Conservation (phyloP, 2,329 filamentous ascomycete species). For the Rhynchosporium secalis region DNA sequence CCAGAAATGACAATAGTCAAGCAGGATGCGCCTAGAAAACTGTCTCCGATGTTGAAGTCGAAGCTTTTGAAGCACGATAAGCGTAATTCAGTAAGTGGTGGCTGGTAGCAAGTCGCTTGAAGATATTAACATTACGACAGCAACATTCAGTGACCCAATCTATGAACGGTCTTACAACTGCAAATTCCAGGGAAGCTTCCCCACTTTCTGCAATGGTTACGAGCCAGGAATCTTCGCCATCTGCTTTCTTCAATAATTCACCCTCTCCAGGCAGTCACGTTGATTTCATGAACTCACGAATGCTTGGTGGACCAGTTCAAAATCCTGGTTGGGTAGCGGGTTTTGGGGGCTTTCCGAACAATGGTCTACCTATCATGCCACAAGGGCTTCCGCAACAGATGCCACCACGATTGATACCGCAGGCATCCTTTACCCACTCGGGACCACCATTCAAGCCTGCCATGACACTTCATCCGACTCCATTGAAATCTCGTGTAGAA, state of each 20-base stretch:
- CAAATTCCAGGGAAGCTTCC: constrained; percentile 54
- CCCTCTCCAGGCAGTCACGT: constrained; percentile 47
- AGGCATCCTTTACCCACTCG: constrained; percentile 32
- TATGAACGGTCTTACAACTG: constrained; percentile 50
- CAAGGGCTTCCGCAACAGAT: constrained; percentile 25
- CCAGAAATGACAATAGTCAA: constrained; percentile 45
- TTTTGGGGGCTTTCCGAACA: constrained; percentile 26
- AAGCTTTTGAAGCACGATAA: constrained; percentile 43
- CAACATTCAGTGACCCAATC: constrained; percentile 53
- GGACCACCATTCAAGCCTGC: constrained; percentile 40
- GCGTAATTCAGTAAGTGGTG: constrained; percentile 45
- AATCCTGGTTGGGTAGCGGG: constrained; percentile 42
- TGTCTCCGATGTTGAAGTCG: constrained; percentile 32
- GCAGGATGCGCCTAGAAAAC: constrained; percentile 38
- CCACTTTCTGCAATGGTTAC: constrained; percentile 53
- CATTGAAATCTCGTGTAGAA: constrained; percentile 87
- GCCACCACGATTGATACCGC: constrained; percentile 27
- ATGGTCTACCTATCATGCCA: constrained; percentile 24
- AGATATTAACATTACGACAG: constrained; percentile 42
- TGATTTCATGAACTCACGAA: constrained; percentile 43
- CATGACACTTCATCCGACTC: constrained; percentile 65
- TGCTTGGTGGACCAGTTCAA: constrained; percentile 32
- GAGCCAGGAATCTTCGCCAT: constrained; percentile 55
- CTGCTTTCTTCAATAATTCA: constrained; percentile 48
- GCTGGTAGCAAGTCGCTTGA: constrained; percentile 6